Base-by-base conservation (phyloP, 805 yeast species). In the Candida dajiaensis region DNA sequence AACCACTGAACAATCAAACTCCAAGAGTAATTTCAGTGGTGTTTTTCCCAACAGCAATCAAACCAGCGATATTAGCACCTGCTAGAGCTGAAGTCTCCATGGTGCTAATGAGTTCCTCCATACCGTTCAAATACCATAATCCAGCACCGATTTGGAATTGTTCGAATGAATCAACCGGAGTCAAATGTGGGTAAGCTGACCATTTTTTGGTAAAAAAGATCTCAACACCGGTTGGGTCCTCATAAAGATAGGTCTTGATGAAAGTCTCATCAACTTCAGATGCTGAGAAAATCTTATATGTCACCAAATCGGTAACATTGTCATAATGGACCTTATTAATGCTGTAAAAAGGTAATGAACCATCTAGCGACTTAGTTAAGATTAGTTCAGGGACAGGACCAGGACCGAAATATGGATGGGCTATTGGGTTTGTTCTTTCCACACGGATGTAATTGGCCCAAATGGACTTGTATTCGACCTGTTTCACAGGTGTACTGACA, bases 41-140 rank as follows among this genome's bases (percentile, higher is more conserved):
- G 41, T 66, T 66, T 25, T 44, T 45, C 1, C 63, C 67, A 3
- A 28, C 6, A 9, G 68, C 53, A 3, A 75, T 64, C 39, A 73
- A 55, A 1, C 69, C 74, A 4, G 80, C 80, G 22, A 71, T 74
- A 46, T 69, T 69, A 18, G 77, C 76, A 21, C 79, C 80, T 1
- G 74, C 70, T 25, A 76, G 53, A 1, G 77, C 72, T 13, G 72
- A 62, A 0, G 81, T 74, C 50, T 76, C 81, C 79, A 76, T 73
- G 0, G 80, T 76, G 46, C 77, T 71, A 43, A 73, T 65, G 38
- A 76, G 68, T 9, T 65, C 57, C 49, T 76, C 81, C 61, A 76
- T 72, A 1, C 67, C 61, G 49, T 71, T 73, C 49, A 73, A 53
- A 46, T 73, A 73, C 70, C 71, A 75, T 10, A 74, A 49, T 1